These are phyloP conservation scores for Annulohypoxylon truncatum DNA, from an alignment of 2,329 filamentous ascomycete species.

Conservation along the genomic window DNA sequence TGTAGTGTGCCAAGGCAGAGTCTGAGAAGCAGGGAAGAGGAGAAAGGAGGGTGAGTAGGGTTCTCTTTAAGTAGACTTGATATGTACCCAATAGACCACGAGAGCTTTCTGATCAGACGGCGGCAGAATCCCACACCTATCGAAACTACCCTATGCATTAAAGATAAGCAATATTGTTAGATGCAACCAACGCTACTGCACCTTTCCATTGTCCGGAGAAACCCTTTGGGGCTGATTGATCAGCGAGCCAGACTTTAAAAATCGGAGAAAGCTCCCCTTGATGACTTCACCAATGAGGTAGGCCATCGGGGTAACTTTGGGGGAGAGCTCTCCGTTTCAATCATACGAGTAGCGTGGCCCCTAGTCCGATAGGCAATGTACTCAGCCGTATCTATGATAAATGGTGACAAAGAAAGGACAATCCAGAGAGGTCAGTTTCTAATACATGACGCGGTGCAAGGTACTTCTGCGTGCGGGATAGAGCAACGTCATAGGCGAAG, in stretches of 20 bases:
- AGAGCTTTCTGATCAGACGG: slow-evolving; percentile 25
- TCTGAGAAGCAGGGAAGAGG: neutral
- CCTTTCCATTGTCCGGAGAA: slow-evolving; percentile 17
- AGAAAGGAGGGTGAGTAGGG: slow-evolving; percentile 11
- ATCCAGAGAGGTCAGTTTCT: neutral
- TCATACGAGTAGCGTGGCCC: slow-evolving; percentile 7
- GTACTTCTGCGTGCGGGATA: slow-evolving; percentile 33
- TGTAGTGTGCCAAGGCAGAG: neutral
- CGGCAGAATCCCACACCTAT: slow-evolving; percentile 13
- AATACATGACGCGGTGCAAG: neutral
- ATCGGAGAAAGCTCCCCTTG: slow-evolving; percentile 22
- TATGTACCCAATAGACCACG: slow-evolving; percentile 13
- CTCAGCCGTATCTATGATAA: neutral
- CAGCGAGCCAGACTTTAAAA: slow-evolving; percentile 12
- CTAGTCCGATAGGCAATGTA: neutral
- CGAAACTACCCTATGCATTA: neutral
- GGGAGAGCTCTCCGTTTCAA: slow-evolving; percentile 25
- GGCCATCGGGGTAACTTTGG: slow-evolving; percentile 28
- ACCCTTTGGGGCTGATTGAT: slow-evolving; percentile 28
- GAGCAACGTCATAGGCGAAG: slow-evolving; percentile 38
- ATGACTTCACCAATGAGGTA: slow-evolving; percentile 47
- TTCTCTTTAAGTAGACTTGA: slow-evolving; percentile 26
- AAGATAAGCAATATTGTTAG: slow-evolving; percentile 2
- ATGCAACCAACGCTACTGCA: slow-evolving; percentile 27
- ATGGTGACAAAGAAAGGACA: slow-evolving; percentile 3